Percentiles rank a stretch among this genome's conserved stretches.
Evolutionary conservation across 192 early-diverging fungal genomes (phyloP).

Genomic region (Gigaspora rosea): DNA sequence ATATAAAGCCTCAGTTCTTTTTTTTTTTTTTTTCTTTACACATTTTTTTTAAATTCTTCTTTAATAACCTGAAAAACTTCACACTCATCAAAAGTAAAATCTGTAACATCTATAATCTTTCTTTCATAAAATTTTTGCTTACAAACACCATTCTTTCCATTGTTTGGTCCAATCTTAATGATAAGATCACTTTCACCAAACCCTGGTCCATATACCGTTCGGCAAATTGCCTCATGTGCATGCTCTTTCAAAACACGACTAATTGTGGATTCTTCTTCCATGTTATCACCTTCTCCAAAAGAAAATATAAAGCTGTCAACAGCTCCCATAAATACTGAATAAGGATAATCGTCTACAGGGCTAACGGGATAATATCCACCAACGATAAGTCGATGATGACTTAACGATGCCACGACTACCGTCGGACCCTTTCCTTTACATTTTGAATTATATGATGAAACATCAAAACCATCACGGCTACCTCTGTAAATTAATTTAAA

Average conservation of each 20-base stretch:
- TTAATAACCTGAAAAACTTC: conserved; percentile 15
- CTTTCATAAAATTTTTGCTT: conserved; percentile 5
- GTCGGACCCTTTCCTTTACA: not conserved
- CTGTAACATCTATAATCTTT: not conserved
- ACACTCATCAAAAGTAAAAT: conserved; percentile 1
- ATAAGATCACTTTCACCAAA: conserved; percentile 7
- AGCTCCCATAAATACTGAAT: not conserved
- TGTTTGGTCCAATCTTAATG: not conserved
- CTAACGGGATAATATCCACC: conserved; percentile 24
- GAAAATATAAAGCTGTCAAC: conserved; percentile 20
- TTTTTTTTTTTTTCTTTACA: too few relatives aligned
- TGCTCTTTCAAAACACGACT: conserved; percentile 7
- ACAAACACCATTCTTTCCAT: not conserved
- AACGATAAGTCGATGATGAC: conserved; percentile 5
- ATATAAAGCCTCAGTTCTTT: too few relatives aligned
- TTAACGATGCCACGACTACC: conserved; percentile 3
- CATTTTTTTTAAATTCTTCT: not conserved
- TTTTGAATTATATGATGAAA: not conserved
- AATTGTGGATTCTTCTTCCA: not conserved
- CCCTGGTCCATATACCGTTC: conserved; percentile 3
- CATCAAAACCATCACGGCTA: conserved; percentile 27
- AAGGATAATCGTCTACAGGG: not conserved
- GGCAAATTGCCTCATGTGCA: conserved; percentile 3
- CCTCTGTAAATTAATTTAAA: conserved; percentile 29
- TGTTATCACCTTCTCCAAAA: conserved; percentile 18